Conservation (phyloP, 2,329 filamentous ascomycete genomes). For the Penicillium palitans region DNA sequence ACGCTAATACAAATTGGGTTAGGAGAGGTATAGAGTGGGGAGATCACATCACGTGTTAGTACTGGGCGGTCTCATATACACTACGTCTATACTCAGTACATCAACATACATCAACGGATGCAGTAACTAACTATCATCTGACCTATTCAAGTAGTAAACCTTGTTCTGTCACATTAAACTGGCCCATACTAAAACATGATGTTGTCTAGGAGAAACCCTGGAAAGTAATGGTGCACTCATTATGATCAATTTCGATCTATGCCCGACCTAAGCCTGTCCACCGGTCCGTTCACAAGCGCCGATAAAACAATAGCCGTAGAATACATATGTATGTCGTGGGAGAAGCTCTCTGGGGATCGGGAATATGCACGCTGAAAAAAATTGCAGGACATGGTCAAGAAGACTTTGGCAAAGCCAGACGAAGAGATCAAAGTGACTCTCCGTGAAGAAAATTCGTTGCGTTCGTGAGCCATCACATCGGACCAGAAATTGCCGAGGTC, state of each 20-base stretch:
- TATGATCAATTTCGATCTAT: slow-evolving; percentile 17
- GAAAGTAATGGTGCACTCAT: slow-evolving; percentile 8
- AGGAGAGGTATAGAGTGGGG: not conserved
- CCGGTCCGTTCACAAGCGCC: slow-evolving; percentile 16
- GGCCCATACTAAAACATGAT: not conserved
- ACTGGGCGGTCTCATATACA: no score
- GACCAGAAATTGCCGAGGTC: slow-evolving; percentile 14
- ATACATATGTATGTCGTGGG: slow-evolving; percentile 21
- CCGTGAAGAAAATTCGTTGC: slow-evolving; percentile 36
- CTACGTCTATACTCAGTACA: no score
- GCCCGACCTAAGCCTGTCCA: slow-evolving; percentile 11
- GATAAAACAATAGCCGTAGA: slow-evolving; percentile 24
- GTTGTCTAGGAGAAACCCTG: not conserved
- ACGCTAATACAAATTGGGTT: not conserved
- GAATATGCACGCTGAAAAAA: slow-evolving; percentile 42
- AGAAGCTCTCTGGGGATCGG: slow-evolving; percentile 23
- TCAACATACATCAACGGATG: no score
- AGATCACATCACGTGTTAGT: no score
- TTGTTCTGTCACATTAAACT: not conserved
- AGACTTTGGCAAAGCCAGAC: slow-evolving; percentile 26
- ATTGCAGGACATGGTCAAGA: slow-evolving; percentile 33
- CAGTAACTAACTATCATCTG: not conserved
- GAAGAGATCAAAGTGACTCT: slow-evolving; percentile 17
- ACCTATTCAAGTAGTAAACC: not conserved
- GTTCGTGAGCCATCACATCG: slow-evolving; percentile 41